A percentile compares a stretch with the other conserved stretches of the same genome.
phyloP scores from a whole-genome alignment of 2,329 filamentous ascomycete genomes.

The Zalaria sp. region DNA sequence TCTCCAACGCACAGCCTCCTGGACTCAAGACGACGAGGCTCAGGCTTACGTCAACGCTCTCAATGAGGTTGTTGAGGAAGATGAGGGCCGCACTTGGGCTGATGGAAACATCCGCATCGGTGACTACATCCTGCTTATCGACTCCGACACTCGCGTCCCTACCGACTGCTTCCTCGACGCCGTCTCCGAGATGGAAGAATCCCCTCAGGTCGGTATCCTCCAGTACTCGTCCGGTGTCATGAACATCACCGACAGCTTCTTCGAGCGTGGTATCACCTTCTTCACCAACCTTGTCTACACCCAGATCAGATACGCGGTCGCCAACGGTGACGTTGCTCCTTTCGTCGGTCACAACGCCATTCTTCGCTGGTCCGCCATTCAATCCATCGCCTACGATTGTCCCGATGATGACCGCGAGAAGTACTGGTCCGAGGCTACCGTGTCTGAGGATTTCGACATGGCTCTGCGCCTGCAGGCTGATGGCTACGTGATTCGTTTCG shows the following conservation, averaged over 20 bases:
- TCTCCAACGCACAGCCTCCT: conserved; percentile 43
- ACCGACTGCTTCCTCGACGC: conserved; percentile 65
- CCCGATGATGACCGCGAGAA: conserved; percentile 56
- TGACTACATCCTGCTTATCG: conserved; percentile 68
- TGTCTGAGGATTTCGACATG: conserved; percentile 75
- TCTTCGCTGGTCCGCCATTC: conserved; percentile 61
- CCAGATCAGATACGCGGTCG: conserved; percentile 63
- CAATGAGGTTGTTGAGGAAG: conserved; percentile 47
- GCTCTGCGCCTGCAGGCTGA: conserved; percentile 59
- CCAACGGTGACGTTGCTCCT: conserved; percentile 62
- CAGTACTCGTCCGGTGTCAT: conserved; percentile 67
- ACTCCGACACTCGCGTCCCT: conserved; percentile 68
- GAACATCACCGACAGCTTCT: conserved; percentile 60
- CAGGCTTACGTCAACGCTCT: conserved; percentile 50
- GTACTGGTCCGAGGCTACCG: conserved; percentile 69
- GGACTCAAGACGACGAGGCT: conserved; percentile 56
- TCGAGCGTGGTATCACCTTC: conserved; percentile 28
- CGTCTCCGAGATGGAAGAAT: conserved; percentile 70
- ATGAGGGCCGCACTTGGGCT: conserved; percentile 60
- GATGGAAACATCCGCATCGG: conserved; percentile 77
- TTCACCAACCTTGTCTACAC: conserved; percentile 56
- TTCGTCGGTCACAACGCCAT: conserved; percentile 74
- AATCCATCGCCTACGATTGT: conserved; percentile 57
- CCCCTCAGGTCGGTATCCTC: conserved; percentile 64
- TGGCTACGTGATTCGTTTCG: conserved; percentile 60